Evolutionary conservation across 495 filamentous ascomycete genomes (phyloP), one percentile per base, ranked within the genome.

Genomic region (Penicillium ochrochloron): DNA sequence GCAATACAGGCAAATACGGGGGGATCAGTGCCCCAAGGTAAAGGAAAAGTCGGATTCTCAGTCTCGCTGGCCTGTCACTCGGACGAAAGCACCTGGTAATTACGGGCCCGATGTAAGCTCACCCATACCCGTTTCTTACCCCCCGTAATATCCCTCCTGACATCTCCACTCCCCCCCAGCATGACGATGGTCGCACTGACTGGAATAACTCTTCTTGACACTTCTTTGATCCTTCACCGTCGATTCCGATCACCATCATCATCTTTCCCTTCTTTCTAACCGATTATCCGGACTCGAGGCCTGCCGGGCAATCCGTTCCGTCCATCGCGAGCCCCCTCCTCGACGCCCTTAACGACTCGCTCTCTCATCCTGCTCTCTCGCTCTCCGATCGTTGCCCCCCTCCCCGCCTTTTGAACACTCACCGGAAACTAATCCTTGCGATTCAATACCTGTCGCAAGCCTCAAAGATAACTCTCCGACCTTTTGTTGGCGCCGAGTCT

Each of bases 91-190:
- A 61, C 42, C 19, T 21, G 17, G 65, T 68, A 61, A 68, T 68
- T 64, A 68, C 66, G 55, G 56, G 56, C 35, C 46, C 59, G 59
- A 56, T 58, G 61, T 64, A 48, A 65, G 58, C 61, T 57, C 51
- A 57, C 14, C 39, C 60, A 23, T 69, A 63, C 60, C 57, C 19
- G 60, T 67, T 67, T 66, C 64, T 66, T 66, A 68, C 61, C 37
- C 37, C 65, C 62, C 62, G 59, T 65, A 62, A 55, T 66, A 58
- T 58, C 61, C 70, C 69, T 63, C 61, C 64, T 72, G 65, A 60
- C 66, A 73, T 76, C 70, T 75, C 74, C 70, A 75, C 74, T 72
- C 68, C 50, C 46, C 64, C 72, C 65, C 66, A 68, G 65, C 68
- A 69, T 72, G 69, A 75, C 70, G 73, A 70, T 69, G 62, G 68